Percentiles rank a stretch among this genome's conserved stretches.
phyloP scores from a whole-genome alignment of 257 asterid species.

The Solanum pennellii region DNA sequence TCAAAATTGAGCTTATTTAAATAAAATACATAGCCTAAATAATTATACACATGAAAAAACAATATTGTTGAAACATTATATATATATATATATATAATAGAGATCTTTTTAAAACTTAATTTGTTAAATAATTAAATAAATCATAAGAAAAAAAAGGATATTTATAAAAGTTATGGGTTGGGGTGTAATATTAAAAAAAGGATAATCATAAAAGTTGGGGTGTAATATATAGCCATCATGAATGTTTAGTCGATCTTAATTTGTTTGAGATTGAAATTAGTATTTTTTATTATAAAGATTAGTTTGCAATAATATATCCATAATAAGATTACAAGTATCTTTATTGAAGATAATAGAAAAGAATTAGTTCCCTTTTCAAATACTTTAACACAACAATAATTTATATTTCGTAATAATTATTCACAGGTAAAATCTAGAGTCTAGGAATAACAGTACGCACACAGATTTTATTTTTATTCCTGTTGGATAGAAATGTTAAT shows the following conservation, averaged over 20 bases:
- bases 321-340: background rate
- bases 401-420: background rate
- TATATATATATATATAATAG: too few species aligned
- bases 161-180: background rate
- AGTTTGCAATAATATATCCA: background rate
- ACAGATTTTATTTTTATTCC: background rate
- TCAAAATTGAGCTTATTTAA: too few species aligned
- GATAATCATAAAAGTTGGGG: too few species aligned
- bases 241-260: background rate
- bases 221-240: too few species aligned
- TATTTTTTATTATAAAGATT: background rate
- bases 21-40: background rate
- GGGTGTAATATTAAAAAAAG: background rate
- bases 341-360: too few species aligned
- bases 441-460: rapidly evolving
- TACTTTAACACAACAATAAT: background rate
- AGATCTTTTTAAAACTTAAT: too few species aligned
- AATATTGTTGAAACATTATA: too few species aligned
- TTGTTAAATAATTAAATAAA: background rate
- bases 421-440: background rate
- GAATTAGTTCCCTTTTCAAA: background rate
- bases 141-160: background rate
- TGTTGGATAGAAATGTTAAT: background rate
- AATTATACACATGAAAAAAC: too few species aligned
- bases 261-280: background rate